Conservation (phyloP, 2,329 filamentous ascomycete genomes). For the Claviceps sp. region DNA sequence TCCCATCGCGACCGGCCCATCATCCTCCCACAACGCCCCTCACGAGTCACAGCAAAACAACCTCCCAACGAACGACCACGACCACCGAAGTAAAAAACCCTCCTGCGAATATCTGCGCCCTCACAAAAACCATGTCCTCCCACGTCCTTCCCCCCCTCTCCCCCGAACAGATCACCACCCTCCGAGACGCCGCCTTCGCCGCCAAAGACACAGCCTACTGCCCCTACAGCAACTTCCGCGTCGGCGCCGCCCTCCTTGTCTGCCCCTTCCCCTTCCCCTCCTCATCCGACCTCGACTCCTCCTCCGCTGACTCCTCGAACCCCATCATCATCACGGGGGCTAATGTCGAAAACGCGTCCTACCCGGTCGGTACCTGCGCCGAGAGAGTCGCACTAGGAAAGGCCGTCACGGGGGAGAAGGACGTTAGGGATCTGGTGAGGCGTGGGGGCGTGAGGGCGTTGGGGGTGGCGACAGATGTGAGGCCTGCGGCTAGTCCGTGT, state of each 20-base stretch:
- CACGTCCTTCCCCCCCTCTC: background rate
- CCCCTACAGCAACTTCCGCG: conserved; percentile 85
- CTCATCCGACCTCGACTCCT: too few species aligned
- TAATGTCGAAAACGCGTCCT: conserved; percentile 87
- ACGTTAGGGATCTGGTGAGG: conserved; percentile 9
- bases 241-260: conserved; percentile 66
- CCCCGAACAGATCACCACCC: conserved; percentile 46
- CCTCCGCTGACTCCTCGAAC: too few species aligned
- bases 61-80: too few species aligned
- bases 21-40: too few species aligned
- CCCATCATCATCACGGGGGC: conserved; percentile 40
- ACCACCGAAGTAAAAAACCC: background rate
- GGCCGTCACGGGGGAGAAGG: conserved; percentile 48
- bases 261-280: too few species aligned
- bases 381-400: conserved; percentile 81
- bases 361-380: conserved; percentile 90
- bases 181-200: conserved; percentile 46
- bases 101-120: background rate
- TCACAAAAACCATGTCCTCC: background rate
- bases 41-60: too few species aligned
- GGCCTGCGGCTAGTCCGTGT: conserved; percentile 61
- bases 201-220: conserved; percentile 77
- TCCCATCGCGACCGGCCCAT: too few species aligned
- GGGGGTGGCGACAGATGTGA: conserved; percentile 72
- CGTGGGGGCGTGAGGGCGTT: conserved; percentile 48